Base-by-base conservation (phyloP, 768 basidiomycete species). In the Calocera cornea region DNA sequence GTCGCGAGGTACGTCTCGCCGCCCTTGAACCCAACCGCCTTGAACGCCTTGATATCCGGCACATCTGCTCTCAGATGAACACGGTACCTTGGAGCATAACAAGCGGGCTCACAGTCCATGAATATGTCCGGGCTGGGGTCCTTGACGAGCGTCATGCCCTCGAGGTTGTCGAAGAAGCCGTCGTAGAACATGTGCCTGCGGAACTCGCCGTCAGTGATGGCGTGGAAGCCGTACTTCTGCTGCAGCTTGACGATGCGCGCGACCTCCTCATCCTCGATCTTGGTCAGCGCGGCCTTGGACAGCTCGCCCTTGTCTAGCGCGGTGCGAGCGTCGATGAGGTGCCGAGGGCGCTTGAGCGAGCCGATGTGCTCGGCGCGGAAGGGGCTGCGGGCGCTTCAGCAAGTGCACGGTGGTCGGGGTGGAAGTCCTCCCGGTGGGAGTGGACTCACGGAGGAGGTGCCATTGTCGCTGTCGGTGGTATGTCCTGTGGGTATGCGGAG, bases 161-260 rank as follows among this genome's bases (percentile, higher is more conserved):
- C 83, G 44, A 89, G 74, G 65, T 82, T 84, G 72, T 87, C 82
- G 73, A 87, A 87, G 33, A 87, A 84, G 19, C 86, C 86, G 60
- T 87, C 84, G 66, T 79, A 86, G 74, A 85, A 87, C 75, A 81
- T 77, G 22, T 60, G 31, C 54, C 54, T 27, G 5, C 54, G 24
- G 31, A 60, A 60, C 27, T 60, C 54, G 24, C 54, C 54, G 22
- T 60, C 54, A 2, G 54, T 60, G 31, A 60, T 60, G 31, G 54
- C 54, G 14, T 60, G 11, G 54, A 60, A 60, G 69, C 95, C 93
- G 74, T 97, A 95, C 70, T 84, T 95, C 73, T 92, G 93, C 73
- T 99, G 98, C 87, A 99, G 98, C 85, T 86, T 89, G 79, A 97
- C 97, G 80, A 78, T 97, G 74, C 91, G 97, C 27, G 2, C 5